phyloP scores from a whole-genome alignment of 495 filamentous ascomycete species.

The Hamigera avellanea region DNA sequence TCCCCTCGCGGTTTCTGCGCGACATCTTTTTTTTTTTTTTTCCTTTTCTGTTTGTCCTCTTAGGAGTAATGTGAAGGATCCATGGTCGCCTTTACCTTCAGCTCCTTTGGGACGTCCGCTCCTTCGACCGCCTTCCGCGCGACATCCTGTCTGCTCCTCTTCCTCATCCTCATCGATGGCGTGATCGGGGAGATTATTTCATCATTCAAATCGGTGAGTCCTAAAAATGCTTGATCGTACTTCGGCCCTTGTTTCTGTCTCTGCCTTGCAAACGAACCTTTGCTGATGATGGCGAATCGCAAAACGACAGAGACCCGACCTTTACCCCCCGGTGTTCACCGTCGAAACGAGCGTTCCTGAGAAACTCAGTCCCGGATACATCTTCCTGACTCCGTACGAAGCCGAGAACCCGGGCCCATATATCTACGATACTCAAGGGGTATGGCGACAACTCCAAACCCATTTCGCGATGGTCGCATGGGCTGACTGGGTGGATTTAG shows the following conservation, averaged over 20 bases:
- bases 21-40: conserved; percentile 1
- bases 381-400: conserved; percentile 33
- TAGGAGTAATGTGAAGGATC: conserved; percentile 12
- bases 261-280: too few species aligned
- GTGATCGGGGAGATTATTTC: conserved; percentile 9
- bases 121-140: conserved; percentile 3
- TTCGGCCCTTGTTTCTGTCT: background rate
- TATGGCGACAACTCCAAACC: conserved; percentile 11
- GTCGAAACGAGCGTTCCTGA: conserved; percentile 16
- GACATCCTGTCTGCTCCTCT: conserved; percentile 2
- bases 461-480: background rate
- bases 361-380: conserved; percentile 29
- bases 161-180: conserved; percentile 6
- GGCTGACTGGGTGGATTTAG: conserved; percentile 33
- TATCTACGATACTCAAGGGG: conserved; percentile 33
- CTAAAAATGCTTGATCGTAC: background rate
- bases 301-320: conserved; percentile 25
- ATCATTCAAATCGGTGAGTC: conserved; percentile 19
- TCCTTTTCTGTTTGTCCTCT: conserved; percentile 3
- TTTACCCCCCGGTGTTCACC: conserved; percentile 23
- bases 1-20: conserved; percentile 1
- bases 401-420: conserved; percentile 30
- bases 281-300: too few species aligned
- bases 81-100: conserved; percentile 12
- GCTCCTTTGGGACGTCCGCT: conserved; percentile 7